Evolutionary conservation across 2,329 filamentous ascomycete species (phyloP), one percentile per base, ranked within the genome.

Genomic region (Cytospora chrysosperma): DNA sequence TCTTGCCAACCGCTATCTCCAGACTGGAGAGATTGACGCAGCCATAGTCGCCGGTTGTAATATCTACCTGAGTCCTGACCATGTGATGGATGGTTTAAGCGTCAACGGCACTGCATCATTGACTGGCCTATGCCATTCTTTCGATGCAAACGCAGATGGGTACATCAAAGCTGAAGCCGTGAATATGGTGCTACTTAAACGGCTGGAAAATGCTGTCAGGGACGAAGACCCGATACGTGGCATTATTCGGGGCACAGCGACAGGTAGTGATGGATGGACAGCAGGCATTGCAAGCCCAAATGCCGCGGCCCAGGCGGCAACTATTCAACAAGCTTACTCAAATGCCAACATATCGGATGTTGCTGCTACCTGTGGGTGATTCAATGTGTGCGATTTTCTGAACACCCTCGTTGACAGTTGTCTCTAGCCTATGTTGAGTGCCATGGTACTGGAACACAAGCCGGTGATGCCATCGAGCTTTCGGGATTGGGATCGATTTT

Each of bases 371-470:
- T 1, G n/a, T 59, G 3, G 61, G 55, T 4, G 51, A 53, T 32
- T 21, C 26, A 53, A 32, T 53, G 24, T 52, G 17, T 52, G 49
- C 49, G 28, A 52, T 52, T 52, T 52, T 30, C 28, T 52, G 49
- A 28, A 15, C 49, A 52, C 49, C 4, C 49, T 52, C 49, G 49
- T 52, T 52, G 21, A 52, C 49, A 52, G 8, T 52, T 52, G 21
- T 52, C 24, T 52, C 49, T 52, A 52, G 49, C 49, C 49, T 86
- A 81, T 60, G 79, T 85, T 53, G 83, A 86, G 68, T 84, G 82
- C 32, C 84, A 83, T 66, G 85, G 85, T 3, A 88, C 85, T 0
- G 85, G 85, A 4, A 88, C 85, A 0, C 78, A 81, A 37, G 83
- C 81, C 4, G 84, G 85, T 12, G 82, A 85, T 65, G 75, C 75